Base-by-base conservation (phyloP, 768 basidiomycete species). In the Lactarius tabidus region DNA sequence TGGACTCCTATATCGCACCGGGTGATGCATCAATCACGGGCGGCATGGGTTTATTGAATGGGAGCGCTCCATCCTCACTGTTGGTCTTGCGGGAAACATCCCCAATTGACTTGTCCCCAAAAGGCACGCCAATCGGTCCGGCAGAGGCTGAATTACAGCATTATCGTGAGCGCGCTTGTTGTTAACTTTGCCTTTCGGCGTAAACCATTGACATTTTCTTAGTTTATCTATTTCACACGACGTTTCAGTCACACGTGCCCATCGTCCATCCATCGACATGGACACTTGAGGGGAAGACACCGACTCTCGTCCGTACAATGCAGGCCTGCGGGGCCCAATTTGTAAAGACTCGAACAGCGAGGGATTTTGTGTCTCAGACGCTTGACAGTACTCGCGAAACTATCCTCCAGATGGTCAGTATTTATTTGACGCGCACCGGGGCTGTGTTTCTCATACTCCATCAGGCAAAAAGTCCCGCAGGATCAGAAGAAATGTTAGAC, bases 251-350 rank as follows among this genome's bases (percentile, higher is more conserved):
- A 36, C 82, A 87, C 71, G 76, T 83, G 63, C 82, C 81, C 56
- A 77, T 82, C 66, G 77, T 85, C n/a, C 86, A 80, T 71, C 74
- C 73, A 23, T 73, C 79, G 55, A 85, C 80, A 38, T 84, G 80
- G 80, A 78, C 72, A 28, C 70, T 74, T 70, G 80, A 78, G 38
- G 77, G 72, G 59, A 83, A 82, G 65, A 80, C 79, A 51, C 76
- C 75, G 26, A 75, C 81, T 70, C 79, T 82, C 59, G 70, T 82
- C 56, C 80, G 75, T 35, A 77, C 78, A 31, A 83, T 81, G 83
- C 80, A 81, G 71, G 82, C 80, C 38, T 84, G 79, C 71, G 86
- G 81, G 69, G 86, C 80, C 48, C 77, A 81, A 53, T 82, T 79
- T 71, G 80, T 79, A 61, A 81, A 77, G 71, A 81, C 77, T 18